These are phyloP conservation scores for Elaeis oleifera DNA, from an alignment of 202 grass and related monocot genomes.

Conservation along the genomic window DNA sequence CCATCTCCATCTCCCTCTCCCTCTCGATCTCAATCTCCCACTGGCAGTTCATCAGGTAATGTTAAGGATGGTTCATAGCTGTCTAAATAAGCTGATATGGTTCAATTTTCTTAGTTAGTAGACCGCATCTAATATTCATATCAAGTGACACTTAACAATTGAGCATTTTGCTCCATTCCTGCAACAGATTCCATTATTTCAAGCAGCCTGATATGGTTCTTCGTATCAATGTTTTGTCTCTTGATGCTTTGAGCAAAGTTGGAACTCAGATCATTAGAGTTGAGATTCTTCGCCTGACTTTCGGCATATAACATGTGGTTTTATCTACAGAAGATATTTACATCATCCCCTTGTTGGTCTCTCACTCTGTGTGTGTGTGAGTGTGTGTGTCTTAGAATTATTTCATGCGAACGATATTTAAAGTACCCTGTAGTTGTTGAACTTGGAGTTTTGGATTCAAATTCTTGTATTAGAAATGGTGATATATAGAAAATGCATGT, in stretches of 20 bases:
- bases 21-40: slow-evolving; percentile 3
- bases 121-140: neutral
- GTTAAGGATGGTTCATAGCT: slow-evolving; percentile 22
- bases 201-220: slow-evolving; percentile 1
- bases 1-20: slow-evolving; percentile 20
- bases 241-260: slow-evolving; percentile 15
- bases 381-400: no score
- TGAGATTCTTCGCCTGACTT: neutral
- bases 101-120: no score
- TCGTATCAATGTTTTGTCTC: slow-evolving; percentile 2
- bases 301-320: no score
- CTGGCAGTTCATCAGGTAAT: neutral
- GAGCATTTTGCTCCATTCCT: neutral
- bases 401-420: no score
- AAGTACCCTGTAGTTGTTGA: no score
- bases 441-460: no score
- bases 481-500: no score
- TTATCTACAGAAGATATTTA: no score
- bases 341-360: no score
- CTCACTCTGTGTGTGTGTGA: no score
- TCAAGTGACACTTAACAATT: neutral
- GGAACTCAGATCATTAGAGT: neutral
- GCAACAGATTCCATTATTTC: neutral
- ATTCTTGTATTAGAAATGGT: no score
- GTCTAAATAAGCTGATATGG: no score